phyloP scores from a whole-genome alignment of 495 filamentous ascomycete species.

The Hyaloscypha finlandica region DNA sequence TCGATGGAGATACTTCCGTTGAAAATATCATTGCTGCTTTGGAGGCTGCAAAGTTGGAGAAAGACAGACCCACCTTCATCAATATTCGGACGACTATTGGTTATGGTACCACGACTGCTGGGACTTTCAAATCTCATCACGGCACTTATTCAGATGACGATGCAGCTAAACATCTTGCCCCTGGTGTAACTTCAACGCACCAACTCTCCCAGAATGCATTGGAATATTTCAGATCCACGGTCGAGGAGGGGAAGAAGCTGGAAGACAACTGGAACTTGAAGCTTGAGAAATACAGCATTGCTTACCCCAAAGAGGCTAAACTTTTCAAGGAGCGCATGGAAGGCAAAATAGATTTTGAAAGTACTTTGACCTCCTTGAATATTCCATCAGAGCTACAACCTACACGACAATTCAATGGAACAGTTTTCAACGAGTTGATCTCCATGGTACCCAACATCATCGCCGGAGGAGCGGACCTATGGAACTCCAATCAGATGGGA shows the following conservation, averaged over 20 bases:
- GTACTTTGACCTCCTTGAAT: constrained; percentile 40
- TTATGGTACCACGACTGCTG: constrained; percentile 49
- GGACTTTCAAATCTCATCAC: constrained; percentile 49
- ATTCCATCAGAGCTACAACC: constrained; percentile 50
- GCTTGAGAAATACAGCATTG: neutral
- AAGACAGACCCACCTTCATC: constrained; percentile 58
- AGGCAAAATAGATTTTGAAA: neutral
- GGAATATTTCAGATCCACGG: neutral
- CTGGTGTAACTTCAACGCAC: neutral
- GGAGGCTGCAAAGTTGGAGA: constrained; percentile 41
- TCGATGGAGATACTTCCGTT: constrained; percentile 55
- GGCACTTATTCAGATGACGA: constrained; percentile 43
- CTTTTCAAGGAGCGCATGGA: neutral
- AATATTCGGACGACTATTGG: constrained; percentile 60
- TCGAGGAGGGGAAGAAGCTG: neutral
- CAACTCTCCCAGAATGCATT: neutral
- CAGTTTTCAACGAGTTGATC: constrained; percentile 52
- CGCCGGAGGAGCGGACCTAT: constrained; percentile 60
- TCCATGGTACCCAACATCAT: constrained; percentile 49
- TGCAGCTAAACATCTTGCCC: constrained; percentile 14
- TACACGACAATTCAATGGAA: constrained; percentile 48
- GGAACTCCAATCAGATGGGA: constrained; percentile 28
- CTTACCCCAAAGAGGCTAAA: neutral
- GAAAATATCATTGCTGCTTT: constrained; percentile 52
- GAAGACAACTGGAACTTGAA: neutral